Percentiles rank a stretch among this genome's conserved stretches.
These are phyloP conservation scores for Geotrichum australiense DNA, from an alignment of 1,139 yeast species.

Conservation along the genomic window DNA sequence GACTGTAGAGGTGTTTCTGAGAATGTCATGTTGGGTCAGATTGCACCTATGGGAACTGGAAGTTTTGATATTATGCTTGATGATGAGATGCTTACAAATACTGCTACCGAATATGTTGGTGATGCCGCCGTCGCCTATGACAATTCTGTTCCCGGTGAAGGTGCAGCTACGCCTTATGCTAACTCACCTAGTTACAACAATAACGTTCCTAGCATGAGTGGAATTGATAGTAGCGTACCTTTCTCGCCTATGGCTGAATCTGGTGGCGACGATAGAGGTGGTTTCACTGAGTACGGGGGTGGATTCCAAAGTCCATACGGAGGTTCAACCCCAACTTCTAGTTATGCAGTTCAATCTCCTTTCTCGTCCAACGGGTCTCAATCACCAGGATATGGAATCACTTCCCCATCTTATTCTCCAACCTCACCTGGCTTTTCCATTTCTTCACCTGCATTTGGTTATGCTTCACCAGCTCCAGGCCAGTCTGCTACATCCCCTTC, in stretches of 20 bases:
- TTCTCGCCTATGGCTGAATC: conserved; percentile 94
- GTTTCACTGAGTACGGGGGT: conserved; percentile 87
- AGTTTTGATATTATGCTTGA: conserved; percentile 94
- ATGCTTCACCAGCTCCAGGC: conserved; percentile 50
- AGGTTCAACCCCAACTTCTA: conserved; percentile 45
- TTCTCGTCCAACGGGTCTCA: conserved; percentile 53
- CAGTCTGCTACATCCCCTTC: conserved; percentile 65
- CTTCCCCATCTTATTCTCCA: conserved; percentile 58
- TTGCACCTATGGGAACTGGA: conserved; percentile 99
- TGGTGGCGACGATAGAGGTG: conserved; percentile 80
- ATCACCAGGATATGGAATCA: conserved; percentile 59
- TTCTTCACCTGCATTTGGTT: conserved; percentile 60
- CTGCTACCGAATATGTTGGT: conserved; percentile 43
- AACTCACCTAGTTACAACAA: conserved; percentile 71
- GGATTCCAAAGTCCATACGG: conserved; percentile 45
- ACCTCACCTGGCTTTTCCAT: conserved; percentile 68
- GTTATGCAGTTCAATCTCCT: conserved; percentile 67
- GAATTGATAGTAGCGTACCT: conserved; percentile 56
- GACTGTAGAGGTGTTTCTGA: conserved; percentile 99
- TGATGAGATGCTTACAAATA: conserved; percentile 71
- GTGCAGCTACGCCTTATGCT: conserved; percentile 90
- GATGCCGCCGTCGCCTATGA: conserved; percentile 34
- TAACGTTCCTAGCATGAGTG: conserved; percentile 59
- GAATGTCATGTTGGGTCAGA: conserved; percentile 94
- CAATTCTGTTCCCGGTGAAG: conserved; percentile 30